Conservation (phyloP, 805 yeast genomes). For the Komagataella populi region DNA sequence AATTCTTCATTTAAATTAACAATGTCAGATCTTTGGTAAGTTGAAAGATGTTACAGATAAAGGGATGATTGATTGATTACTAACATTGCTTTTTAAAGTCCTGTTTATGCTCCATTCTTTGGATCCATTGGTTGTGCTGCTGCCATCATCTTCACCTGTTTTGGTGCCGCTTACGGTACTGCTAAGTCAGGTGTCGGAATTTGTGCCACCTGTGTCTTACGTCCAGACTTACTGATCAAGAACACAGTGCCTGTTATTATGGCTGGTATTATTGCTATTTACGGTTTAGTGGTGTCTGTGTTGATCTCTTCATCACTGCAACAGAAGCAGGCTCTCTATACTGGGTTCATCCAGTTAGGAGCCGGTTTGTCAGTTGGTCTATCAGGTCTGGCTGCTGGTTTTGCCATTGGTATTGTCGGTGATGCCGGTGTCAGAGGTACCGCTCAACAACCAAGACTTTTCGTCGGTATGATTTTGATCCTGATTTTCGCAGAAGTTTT, state of each 20-base stretch:
- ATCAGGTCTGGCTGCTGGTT: constrained; percentile 96
- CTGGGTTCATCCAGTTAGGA: constrained; percentile 96
- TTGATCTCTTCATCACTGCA: constrained; percentile 80
- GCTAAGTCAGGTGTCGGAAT: constrained; percentile 99
- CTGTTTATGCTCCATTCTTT: constrained; percentile 88
- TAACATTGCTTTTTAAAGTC: constrained; percentile 25
- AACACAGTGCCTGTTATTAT: constrained; percentile 94
- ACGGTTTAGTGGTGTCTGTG: constrained; percentile 93
- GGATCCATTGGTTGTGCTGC: constrained; percentile 99
- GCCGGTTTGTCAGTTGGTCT: constrained; percentile 97
- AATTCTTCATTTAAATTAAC: not conserved
- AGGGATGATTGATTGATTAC: not conserved
- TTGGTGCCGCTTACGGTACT: constrained; percentile 98
- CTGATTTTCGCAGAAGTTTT: constrained; percentile 91
- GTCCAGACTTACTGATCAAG: constrained; percentile 92
- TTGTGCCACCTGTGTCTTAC: constrained; percentile 93
- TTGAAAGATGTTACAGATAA: not conserved
- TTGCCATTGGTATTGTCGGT: constrained; percentile 94
- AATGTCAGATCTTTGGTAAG: constrained; percentile 9
- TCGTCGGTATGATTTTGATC: constrained; percentile 88
- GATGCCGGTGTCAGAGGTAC: constrained; percentile 94
- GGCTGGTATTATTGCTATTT: constrained; percentile 99
- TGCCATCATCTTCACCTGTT: constrained; percentile 96
- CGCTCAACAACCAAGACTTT: constrained; percentile 87
- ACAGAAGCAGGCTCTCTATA: constrained; percentile 86